phyloP scores from a whole-genome alignment of 1,139 yeast species.

The Debaryomyces coudertii region DNA sequence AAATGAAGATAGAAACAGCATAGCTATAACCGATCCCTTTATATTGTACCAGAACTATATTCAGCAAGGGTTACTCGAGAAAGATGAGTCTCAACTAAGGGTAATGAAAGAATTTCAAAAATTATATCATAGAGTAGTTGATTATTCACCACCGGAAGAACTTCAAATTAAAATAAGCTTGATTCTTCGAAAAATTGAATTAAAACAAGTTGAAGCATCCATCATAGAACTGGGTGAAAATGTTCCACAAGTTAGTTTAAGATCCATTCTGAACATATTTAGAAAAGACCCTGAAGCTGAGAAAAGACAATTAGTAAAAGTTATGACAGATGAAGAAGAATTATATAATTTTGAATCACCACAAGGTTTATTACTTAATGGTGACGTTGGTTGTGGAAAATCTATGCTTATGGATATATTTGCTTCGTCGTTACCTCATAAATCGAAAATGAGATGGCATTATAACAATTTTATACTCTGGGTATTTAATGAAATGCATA shows the following conservation, averaged over 20 bases:
- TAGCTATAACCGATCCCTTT: conserved; percentile 67
- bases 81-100: conserved; percentile 62
- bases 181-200: conserved; percentile 51
- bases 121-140: conserved; percentile 58
- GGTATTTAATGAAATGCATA: conserved; percentile 66
- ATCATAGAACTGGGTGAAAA: conserved; percentile 15
- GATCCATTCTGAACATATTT: conserved; percentile 26
- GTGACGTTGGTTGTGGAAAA: conserved; percentile 79
- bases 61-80: conserved; percentile 50
- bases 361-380: conserved; percentile 66
- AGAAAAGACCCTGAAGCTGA: conserved; percentile 31
- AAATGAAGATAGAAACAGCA: conserved; percentile 11
- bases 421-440: conserved; percentile 65
- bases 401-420: conserved; percentile 75
- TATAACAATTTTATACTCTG: conserved; percentile 70
- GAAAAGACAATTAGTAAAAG: conserved; percentile 43
- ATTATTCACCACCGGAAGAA: conserved; percentile 61
- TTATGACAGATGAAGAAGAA: conserved; percentile 68
- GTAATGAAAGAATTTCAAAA: conserved; percentile 68
- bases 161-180: conserved; percentile 50
- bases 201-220: conserved; percentile 30
- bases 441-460: conserved; percentile 71
- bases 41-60: conserved; percentile 59
- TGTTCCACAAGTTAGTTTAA: conserved; percentile 21
- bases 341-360: conserved; percentile 59